Percentiles rank a stretch among this genome's conserved stretches.
These are phyloP conservation scores for Aspergillus nidulans DNA, from an alignment of 495 filamentous ascomycete genomes.

Conservation along the genomic window DNA sequence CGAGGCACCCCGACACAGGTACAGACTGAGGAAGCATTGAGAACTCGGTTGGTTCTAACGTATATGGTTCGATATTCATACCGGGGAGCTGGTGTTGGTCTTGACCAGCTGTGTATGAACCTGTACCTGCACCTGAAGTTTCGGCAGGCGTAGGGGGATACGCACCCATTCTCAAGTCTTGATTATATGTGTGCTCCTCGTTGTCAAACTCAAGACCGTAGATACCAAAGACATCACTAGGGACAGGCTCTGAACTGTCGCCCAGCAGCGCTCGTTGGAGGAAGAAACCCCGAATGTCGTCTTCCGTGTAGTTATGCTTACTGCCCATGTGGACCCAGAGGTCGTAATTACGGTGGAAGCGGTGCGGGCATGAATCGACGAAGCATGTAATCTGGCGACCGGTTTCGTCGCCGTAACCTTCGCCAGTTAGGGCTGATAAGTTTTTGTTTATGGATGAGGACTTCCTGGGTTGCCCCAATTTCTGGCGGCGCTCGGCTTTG, in stretches of 20 bases:
- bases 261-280: slow-evolving; percentile 37
- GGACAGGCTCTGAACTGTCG: slow-evolving; percentile 24
- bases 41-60: background rate
- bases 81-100: background rate
- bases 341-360: slow-evolving; percentile 65
- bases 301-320: slow-evolving; percentile 46
- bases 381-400: slow-evolving; percentile 55
- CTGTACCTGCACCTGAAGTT: too few relatives aligned
- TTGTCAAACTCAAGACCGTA: slow-evolving; percentile 42
- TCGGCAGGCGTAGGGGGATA: slow-evolving; percentile 11
- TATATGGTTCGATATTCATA: slow-evolving; percentile 5
- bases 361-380: slow-evolving; percentile 46
- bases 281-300: slow-evolving; percentile 48
- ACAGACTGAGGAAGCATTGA: slow-evolving; percentile 6
- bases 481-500: slow-evolving; percentile 41
- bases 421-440: slow-evolving; percentile 52
- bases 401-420: slow-evolving; percentile 50
- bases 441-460: slow-evolving; percentile 7
- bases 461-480: slow-evolving; percentile 29
- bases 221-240: slow-evolving; percentile 34
- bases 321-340: slow-evolving; percentile 60
- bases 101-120: background rate
- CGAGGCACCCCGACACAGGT: slow-evolving; percentile 4
- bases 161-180: background rate
- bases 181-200: slow-evolving; percentile 19